Base-by-base conservation (phyloP, 1,284 basidiomycete species). In the Fomitiporia mediterranea region DNA sequence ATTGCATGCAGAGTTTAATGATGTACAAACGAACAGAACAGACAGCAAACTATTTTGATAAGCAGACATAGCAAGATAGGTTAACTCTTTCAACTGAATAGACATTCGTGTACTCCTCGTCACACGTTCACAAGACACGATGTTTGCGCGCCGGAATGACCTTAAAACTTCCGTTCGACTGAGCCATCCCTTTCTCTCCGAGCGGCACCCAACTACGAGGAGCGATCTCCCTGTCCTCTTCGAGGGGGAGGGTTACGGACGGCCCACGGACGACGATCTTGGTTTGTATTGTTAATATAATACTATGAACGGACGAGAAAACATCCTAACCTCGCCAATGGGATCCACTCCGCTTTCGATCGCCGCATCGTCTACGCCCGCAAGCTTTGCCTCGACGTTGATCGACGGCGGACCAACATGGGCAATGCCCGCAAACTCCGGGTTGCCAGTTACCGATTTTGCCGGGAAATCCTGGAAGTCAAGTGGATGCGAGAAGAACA, bases 301-400 rank as follows among this genome's bases (percentile, higher is more conserved):
- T 32, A 28, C 38, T 37, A 40, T 37, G 34, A 13, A 17, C 17
- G 2, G 80, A 80, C 13, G 81, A 81, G 4, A 78, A 70, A 11
- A 79, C 72, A 53, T 27, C 81, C 65, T 40, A 40, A 68, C 67
- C 25, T 68, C 65, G 15, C 84, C 84, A 27, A 62, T 65, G 6
- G 84, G 83, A 63, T 86, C 80, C 5, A 64, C 74, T 2, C 86
- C 88, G 2, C 62, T 69, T 66, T 89, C 86, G 17, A 90, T 73
- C 8, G 70, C 70, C 0, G 71, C 72, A 58, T 90, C 87, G 50
- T 86, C 74, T 6, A 89, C 78, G 0, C 74, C 80, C 0, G 76
- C 62, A 11, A 91, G 72, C 67, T 90, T 91, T 15, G 74, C 81
- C 66, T 91, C 89, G 1, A 89, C 72, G 61, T 90, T 91, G 56